Conservation (phyloP, 345 rosid species). For the Turritis glabra region DNA sequence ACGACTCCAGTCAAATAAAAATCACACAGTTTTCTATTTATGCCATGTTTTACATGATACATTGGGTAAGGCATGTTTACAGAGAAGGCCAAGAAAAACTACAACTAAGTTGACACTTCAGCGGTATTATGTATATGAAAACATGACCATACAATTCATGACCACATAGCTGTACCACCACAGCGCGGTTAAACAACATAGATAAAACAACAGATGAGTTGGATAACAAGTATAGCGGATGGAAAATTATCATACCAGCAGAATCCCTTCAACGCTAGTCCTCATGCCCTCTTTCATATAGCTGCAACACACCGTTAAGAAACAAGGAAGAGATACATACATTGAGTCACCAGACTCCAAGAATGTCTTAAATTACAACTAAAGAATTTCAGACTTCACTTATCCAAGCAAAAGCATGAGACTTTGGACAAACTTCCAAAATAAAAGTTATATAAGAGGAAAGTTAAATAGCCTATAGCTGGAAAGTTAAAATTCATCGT, state of each 20-base stretch:
- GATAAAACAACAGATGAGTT: not conserved
- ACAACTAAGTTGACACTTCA: not conserved
- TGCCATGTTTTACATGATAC: not conserved
- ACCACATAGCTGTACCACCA: not conserved
- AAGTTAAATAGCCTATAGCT: not conserved
- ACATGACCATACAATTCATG: not conserved
- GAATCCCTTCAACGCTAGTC: conserved; percentile 90
- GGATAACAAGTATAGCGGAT: not conserved
- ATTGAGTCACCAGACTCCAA: conserved; percentile 2
- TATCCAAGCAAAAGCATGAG: not conserved
- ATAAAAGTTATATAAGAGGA: not conserved
- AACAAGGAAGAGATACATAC: conserved; percentile 12
- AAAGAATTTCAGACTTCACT: not conserved
- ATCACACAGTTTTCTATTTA: not conserved
- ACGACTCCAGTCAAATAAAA: not conserved
- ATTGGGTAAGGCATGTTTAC: not conserved
- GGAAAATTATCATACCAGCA: conserved; percentile 58
- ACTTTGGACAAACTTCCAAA: not conserved
- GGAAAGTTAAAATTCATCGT: too few relatives aligned
- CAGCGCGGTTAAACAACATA: not conserved
- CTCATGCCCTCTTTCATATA: conserved; percentile 99
- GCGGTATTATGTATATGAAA: not conserved
- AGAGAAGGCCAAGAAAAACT: not conserved
- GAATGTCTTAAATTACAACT: not conserved
- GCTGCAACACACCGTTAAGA: conserved; percentile 45